Conservation (phyloP, 2,329 filamentous ascomycete genomes). For the Diaporthe vexans region DNA sequence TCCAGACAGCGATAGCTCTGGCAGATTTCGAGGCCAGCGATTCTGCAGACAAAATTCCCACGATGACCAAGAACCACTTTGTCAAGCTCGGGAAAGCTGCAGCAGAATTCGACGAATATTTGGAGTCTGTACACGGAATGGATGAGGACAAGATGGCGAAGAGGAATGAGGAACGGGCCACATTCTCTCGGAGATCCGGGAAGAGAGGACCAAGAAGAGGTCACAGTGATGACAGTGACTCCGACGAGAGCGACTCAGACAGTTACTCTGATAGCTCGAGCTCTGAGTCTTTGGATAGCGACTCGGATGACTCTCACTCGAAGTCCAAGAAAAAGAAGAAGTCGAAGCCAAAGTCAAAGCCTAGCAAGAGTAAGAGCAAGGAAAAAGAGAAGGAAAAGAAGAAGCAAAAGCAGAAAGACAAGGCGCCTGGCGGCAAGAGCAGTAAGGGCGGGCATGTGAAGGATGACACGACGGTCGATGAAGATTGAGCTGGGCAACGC, state of each 20-base stretch:
- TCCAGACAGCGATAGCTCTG: slow-evolving; percentile 27
- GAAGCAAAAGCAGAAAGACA: slow-evolving; percentile 6
- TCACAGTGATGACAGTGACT: background rate
- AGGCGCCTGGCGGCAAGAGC: background rate
- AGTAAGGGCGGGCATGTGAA: background rate
- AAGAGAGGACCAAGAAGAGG: background rate
- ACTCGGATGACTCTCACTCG: background rate
- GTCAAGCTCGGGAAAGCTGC: background rate
- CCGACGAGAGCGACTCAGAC: background rate
- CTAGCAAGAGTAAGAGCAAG: background rate
- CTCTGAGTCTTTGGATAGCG: background rate
- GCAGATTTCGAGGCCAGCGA: slow-evolving; percentile 15
- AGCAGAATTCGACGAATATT: background rate
- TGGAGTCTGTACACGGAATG: background rate
- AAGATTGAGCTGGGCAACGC: background rate
- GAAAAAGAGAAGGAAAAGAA: background rate
- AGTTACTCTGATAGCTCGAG: background rate
- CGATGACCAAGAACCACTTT: slow-evolving; percentile 1
- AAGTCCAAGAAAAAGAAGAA: slow-evolving; percentile 4
- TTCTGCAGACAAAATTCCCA: background rate
- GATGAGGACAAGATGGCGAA: background rate
- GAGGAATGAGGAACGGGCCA: background rate
- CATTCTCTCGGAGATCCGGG: background rate
- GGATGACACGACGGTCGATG: background rate
- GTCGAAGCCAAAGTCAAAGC: background rate